These are phyloP conservation scores for Coemansia sp. DNA, from an alignment of 371 early-diverging fungal species.

Conservation along the genomic window DNA sequence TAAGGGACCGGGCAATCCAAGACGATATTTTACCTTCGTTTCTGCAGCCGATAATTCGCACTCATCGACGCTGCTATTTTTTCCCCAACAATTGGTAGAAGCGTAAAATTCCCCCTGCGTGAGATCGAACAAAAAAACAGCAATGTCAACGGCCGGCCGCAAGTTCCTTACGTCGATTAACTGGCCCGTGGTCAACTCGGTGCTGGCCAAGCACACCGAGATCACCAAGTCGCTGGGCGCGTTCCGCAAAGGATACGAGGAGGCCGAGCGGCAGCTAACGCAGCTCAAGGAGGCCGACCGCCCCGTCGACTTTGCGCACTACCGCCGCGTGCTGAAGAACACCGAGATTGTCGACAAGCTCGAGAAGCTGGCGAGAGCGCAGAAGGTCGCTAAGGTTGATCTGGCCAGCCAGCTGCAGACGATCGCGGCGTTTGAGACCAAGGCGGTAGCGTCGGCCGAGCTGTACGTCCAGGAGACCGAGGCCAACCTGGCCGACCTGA, in stretches of 20 bases:
- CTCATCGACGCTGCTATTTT: no score
- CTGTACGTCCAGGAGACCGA: constrained; percentile 82
- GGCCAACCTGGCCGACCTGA: constrained; percentile 82
- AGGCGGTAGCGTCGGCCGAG: constrained; percentile 90
- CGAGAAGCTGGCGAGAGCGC: constrained; percentile 77
- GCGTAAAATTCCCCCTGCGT: no score
- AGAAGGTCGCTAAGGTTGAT: constrained; percentile 84
- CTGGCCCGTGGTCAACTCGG: constrained; percentile 84
- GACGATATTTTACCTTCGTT: no score
- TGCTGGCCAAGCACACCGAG: constrained; percentile 81
- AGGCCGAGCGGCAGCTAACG: constrained; percentile 75
- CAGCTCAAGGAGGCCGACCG: constrained; percentile 82
- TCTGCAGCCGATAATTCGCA: no score
- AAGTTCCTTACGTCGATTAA: constrained; percentile 64
- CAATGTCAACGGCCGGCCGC: constrained; percentile 50
- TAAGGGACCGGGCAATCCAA: no score
- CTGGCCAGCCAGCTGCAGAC: constrained; percentile 82
- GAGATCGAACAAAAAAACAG: not conserved
- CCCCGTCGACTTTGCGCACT: constrained; percentile 84
- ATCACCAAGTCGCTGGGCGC: constrained; percentile 81
- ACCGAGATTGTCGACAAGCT: constrained; percentile 84
- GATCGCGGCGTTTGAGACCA: constrained; percentile 83
- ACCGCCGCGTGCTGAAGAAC: constrained; percentile 87
- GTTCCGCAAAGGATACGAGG: constrained; percentile 96
- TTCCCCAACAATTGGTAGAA: no score